A percentile compares a stretch with the other conserved stretches of the same genome.
Conservation (phyloP, 2,329 filamentous ascomycete genomes). For the Diplocarpon rosae region DNA sequence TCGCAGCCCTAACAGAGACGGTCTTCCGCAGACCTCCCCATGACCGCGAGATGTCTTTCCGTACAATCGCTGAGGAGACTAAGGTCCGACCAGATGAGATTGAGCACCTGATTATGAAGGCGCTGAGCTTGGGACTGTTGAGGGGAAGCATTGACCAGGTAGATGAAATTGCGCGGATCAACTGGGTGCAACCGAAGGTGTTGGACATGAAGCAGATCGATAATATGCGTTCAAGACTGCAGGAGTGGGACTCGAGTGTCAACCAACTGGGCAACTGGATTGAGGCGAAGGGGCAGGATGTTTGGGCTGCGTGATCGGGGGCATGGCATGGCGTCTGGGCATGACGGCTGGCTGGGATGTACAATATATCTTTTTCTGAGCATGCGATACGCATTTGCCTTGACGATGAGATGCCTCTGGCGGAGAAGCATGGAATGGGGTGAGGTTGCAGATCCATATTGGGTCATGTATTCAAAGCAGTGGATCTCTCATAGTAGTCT, state of each 20-base stretch:
- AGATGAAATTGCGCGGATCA: slow-evolving; percentile 84
- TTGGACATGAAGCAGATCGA: slow-evolving; percentile 92
- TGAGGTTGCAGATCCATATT: no score
- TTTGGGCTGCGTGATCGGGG: slow-evolving; percentile 68
- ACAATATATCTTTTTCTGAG: slow-evolving; percentile 22
- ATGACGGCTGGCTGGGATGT: slow-evolving; percentile 20
- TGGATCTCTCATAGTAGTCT: no score
- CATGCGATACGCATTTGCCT: slow-evolving; percentile 14
- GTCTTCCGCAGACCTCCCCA: slow-evolving; percentile 94
- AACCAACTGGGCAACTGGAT: slow-evolving; percentile 97
- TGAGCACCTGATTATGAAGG: slow-evolving; percentile 98
- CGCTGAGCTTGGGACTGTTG: slow-evolving; percentile 82
- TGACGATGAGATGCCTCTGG: slow-evolving; percentile 6
- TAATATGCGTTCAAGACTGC: slow-evolving; percentile 75
- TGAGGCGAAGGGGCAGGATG: slow-evolving; percentile 83
- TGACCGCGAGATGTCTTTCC: slow-evolving; percentile 88
- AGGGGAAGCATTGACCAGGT: slow-evolving; percentile 95
- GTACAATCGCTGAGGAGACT: slow-evolving; percentile 79
- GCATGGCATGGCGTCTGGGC: slow-evolving; percentile 23
- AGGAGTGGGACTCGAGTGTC: slow-evolving; percentile 93
- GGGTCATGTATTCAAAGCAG: no score
- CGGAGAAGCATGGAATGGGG: not conserved
- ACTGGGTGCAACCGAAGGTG: slow-evolving; percentile 98
- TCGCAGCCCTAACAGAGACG: slow-evolving; percentile 89
- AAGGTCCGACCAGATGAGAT: slow-evolving; percentile 88